Evolutionary conservation across 441 rosid species (phyloP), one percentile per base, ranked within the genome.

Genomic region (Croton setiger): DNA sequence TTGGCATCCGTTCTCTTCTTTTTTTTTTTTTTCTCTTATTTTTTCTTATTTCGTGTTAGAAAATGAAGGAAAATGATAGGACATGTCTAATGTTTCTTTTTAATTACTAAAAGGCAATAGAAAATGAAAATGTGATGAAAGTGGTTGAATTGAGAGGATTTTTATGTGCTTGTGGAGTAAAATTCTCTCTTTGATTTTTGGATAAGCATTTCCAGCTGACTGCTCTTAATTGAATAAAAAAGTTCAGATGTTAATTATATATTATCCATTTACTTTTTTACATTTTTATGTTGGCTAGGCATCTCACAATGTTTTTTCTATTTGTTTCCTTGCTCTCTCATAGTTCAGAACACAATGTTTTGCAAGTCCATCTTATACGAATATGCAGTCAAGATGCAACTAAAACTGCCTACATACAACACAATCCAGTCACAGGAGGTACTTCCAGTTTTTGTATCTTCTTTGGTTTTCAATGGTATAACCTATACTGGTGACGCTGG

Each of bases 331-430:
- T 63, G n/a, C n/a, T 52, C 18, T 71, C 0, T 71, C 0, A 59
- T 76, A n/a, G 53, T 59, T 44, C 84, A 81, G 87, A 83, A 81
- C 53, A 70, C 65, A 0, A 11, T 76, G 8, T 82, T 80, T 44
- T 84, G 87, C 81, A 87, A 87, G 72, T 76, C 82, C 57, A 84
- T 89, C 60, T 15, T 89, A 45, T 61, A 84, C 48, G 89, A 87
- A 65, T 87, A 76, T 78, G 77, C 74, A 0, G 82, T 48, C 44
- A 87, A 84, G 77, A 69, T 54, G 76, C 75, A 72, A 35, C 7
- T 81, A 35, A 70, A 72, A 53, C 66, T 17, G 63, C 91, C 85
- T 31, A 12, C 20, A 18, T 87, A 84, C 66, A 43, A 18, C 58
- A 82, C 91, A 4, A 21, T 63, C 69, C 76, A 71, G 67, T 41